Base-by-base conservation (phyloP, 345 rosid genomes). In the Carallia brachiata region DNA sequence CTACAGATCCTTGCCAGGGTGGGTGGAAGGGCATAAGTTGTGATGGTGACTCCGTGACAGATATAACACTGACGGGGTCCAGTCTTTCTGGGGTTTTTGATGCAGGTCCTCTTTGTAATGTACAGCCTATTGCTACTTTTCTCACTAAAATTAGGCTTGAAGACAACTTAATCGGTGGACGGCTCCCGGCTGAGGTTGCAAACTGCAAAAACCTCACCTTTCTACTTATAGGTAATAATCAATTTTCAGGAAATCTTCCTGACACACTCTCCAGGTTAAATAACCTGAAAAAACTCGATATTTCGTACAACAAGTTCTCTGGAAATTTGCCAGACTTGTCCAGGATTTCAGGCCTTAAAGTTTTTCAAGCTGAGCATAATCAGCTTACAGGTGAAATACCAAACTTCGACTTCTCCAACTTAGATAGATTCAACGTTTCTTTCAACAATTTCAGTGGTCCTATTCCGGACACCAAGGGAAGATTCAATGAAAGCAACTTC, bases 371-470 rank as follows among this genome's bases (percentile, higher is more conserved):
- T 67, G 83, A 82, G 76, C 68, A 78, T 19, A 88, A 85, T 69
- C 74, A 75, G 52, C 71, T 88, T 7, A 85, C 79, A 6, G 92
- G 88, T 44, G 44, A 68, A 44, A 72, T 88, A 44, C 88, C 87
- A 0, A 7, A 63, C 6, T 79, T 88, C 36, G 80, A 85, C 62
- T 84, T 88, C 74, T 55, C 67, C 48, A 81, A 79, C 30, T 84
- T 88, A 18, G 48, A 60, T 4, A 34, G 74, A 27, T 85, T 88
- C 80, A 84, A 88, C 53, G 83, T 85, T 69, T 88, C 92, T 72
- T 76, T 64, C 85, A 88, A 88, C 67, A 62, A 76, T 55, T 75
- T 88, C 66, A 69, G 72, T 9, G 89, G 89, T 67, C 73, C 70
- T n/a, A 59, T 81, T 69, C 88, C 87, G 16, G 74, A 73, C 36